Conservation (phyloP, 768 basidiomycete genomes). For the Naganishia onofrii region DNA sequence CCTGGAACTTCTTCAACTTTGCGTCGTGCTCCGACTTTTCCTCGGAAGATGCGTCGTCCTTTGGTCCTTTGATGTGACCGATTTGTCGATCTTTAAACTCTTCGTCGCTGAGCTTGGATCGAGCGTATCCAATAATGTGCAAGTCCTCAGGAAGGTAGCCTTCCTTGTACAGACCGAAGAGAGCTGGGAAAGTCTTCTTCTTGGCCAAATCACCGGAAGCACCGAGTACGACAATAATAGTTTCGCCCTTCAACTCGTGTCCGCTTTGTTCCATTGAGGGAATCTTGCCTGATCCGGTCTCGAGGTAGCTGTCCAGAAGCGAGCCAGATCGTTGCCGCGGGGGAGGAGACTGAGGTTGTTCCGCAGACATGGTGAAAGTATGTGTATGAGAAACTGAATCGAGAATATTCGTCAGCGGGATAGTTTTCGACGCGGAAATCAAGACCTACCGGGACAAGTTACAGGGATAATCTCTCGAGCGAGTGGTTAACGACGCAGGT, state of each 20-base stretch:
- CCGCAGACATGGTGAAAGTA: not conserved
- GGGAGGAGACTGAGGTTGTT: slow-evolving; percentile 6
- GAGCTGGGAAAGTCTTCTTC: slow-evolving; percentile 98
- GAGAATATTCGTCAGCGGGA: not conserved
- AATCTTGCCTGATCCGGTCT: slow-evolving; percentile 64
- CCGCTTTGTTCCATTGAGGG: slow-evolving; percentile 79
- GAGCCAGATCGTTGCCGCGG: slow-evolving; percentile 19
- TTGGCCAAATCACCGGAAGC: slow-evolving; percentile 97
- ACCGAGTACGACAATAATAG: slow-evolving; percentile 85
- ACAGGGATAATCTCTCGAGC: not conserved
- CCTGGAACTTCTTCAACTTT: slow-evolving; percentile 79
- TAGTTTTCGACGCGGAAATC: not conserved
- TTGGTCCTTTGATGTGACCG: slow-evolving; percentile 73
- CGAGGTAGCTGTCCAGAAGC: slow-evolving; percentile 29
- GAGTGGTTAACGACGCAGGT: not conserved
- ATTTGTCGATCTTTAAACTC: slow-evolving; percentile 83
- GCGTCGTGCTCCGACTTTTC: slow-evolving; percentile 55
- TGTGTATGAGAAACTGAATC: not conserved
- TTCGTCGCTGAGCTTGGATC: slow-evolving; percentile 54
- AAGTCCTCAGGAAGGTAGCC: slow-evolving; percentile 76
- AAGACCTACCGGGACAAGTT: not conserved
- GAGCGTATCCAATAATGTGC: slow-evolving; percentile 92
- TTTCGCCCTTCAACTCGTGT: slow-evolving; percentile 77
- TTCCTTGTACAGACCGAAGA: slow-evolving; percentile 81
- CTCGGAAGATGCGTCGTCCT: slow-evolving; percentile 59